These are phyloP conservation scores for Ambrosia trifida DNA, from an alignment of 129 eudicot species.

Conservation along the genomic window DNA sequence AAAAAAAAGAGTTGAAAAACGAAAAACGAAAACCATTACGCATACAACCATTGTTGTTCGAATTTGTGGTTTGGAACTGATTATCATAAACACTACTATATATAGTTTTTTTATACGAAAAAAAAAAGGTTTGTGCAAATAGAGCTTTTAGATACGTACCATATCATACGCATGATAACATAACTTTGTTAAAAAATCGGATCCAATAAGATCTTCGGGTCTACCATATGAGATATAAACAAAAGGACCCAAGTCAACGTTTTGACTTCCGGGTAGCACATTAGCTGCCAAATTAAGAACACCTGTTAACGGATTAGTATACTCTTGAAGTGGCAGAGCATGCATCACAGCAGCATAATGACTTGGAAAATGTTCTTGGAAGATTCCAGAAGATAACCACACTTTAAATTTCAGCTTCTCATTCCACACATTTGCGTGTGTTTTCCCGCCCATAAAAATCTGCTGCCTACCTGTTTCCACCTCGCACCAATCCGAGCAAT, in stretches of 20 bases:
- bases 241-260: constrained; percentile 73
- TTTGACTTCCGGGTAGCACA: constrained; percentile 52
- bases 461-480: constrained; percentile 64
- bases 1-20: background rate
- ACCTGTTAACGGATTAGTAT: constrained; percentile 64
- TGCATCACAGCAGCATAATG: constrained; percentile 56
- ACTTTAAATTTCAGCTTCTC: constrained; percentile 68
- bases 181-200: constrained; percentile 67
- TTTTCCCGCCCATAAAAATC: constrained; percentile 65
- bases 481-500: constrained; percentile 80
- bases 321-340: constrained; percentile 67
- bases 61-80: no score
- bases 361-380: constrained; percentile 67
- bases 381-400: constrained; percentile 65
- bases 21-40: background rate
- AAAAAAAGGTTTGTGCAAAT: background rate
- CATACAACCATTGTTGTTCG: background rate
- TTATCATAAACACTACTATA: no score
- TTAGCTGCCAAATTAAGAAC: constrained; percentile 64
- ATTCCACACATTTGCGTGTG: constrained; percentile 56
- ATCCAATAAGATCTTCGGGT: constrained; percentile 69
- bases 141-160: constrained; percentile 43
- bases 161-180: constrained; percentile 73
- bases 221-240: constrained; percentile 73
- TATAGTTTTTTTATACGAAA: background rate